Evolutionary conservation across 306 rosid species (phyloP), one percentile per base, ranked within the genome.

Genomic region (Vigna trinervia): DNA sequence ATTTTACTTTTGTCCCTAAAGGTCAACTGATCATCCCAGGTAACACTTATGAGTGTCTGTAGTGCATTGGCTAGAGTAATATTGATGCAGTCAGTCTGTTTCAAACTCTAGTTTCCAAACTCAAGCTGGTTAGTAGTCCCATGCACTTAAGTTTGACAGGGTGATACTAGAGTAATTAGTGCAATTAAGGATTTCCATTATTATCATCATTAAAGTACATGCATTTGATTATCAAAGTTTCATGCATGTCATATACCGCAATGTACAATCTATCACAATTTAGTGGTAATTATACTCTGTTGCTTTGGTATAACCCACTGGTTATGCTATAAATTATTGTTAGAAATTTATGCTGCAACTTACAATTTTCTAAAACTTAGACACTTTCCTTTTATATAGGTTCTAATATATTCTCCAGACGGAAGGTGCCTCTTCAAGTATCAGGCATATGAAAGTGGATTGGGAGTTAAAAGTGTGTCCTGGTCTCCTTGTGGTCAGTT

Each of bases 401-500:
- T 90, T 89, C 85, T 95, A 57, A 89, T 88, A 83, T 95, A 92
- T 91, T 95, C 97, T 22, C 97, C 97, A 38, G 99, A 92, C 63
- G 99, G 99, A 60, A 86, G 97, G 87, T 95, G 99, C 79, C 96
- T 92, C 71, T 90, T 80, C 84, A 95, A 90, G 84, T 92, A 92
- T 89, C 97, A 92, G 73, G 96, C 99, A 58, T 95, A 92, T 61
- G 99, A 95, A 87, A 92, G 97, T 85, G 97, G 97, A 82, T 83
- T 92, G 78, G 97, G 97, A 46, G 99, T 95, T 77, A 95, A 92
- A 84, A 92, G 86, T 69, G 96, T 92, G 60, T 90, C 97, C 46
- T 94, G 98, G 98, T 94, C 97, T 83, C 96, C 97, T 43, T 94
- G 97, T 88, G 98, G 98, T 39, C 97, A 90, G 80, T 94, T 87